Percentiles rank a stretch among this genome's conserved stretches.
Conservation (phyloP, 805 yeast species). For the Lipomyces sp. region DNA sequence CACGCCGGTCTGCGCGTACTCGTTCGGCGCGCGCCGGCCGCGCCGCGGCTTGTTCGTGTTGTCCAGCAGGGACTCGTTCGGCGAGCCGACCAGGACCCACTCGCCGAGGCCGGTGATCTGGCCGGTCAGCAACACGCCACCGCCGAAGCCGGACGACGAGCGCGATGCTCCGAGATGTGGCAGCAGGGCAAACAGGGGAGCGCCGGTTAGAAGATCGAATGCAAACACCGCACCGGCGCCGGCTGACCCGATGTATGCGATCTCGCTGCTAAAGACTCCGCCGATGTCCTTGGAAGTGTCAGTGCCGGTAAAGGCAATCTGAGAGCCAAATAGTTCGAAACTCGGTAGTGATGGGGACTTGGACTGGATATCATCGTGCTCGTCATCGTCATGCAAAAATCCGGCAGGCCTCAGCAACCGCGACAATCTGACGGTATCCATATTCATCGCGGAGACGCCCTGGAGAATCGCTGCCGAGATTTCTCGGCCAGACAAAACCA, state of each 20-base stretch:
- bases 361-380: conserved; percentile 32
- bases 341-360: conserved; percentile 25
- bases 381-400: conserved; percentile 28
- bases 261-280: background rate
- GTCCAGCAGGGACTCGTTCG: conserved; percentile 24
- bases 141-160: conserved; percentile 19
- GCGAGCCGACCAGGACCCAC: conserved; percentile 25
- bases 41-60: conserved; percentile 30
- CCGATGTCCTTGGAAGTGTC: background rate
- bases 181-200: conserved; percentile 8
- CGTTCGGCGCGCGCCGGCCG: conserved; percentile 36
- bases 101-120: conserved; percentile 18
- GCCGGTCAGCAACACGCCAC: conserved; percentile 24
- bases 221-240: conserved; percentile 19
- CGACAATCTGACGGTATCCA: conserved; percentile 16
- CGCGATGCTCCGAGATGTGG: conserved; percentile 3
- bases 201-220: conserved; percentile 12
- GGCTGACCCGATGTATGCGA: conserved; percentile 17
- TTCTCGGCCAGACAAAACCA: conserved; percentile 16
- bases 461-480: conserved; percentile 14
- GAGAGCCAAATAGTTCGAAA: conserved; percentile 23
- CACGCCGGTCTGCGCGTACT: conserved; percentile 39
- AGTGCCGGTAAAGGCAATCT: conserved; percentile 4
- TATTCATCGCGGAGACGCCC: conserved; percentile 14
- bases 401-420: conserved; percentile 10